Conservation (phyloP, 352 stramenopile species). For the Phytophthora ramorum region DNA sequence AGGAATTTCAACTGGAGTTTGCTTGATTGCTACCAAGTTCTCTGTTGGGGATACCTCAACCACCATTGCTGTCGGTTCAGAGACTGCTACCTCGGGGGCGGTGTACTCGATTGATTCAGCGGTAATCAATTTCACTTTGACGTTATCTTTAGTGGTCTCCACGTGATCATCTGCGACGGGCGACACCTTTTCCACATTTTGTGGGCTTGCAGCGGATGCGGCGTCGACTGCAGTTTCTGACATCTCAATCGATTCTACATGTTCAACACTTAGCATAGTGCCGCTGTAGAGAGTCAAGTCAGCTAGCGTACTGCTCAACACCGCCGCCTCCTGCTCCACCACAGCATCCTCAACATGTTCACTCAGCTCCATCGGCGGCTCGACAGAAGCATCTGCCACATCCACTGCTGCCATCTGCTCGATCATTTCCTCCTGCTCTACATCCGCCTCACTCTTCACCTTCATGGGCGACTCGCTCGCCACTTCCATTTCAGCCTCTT, state of each 20-base stretch:
- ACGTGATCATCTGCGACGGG: constrained; percentile 25
- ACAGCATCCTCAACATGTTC: constrained; percentile 1
- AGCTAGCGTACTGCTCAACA: constrained; percentile 20
- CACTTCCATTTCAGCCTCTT: constrained; percentile 6
- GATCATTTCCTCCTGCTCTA: not conserved
- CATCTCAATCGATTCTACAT: not conserved
- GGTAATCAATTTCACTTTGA: constrained; percentile 17
- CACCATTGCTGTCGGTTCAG: not conserved
- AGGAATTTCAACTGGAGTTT: constrained; percentile 1
- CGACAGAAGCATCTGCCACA: not conserved
- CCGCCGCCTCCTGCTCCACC: constrained; percentile 22
- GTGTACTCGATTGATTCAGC: not conserved
- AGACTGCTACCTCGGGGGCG: not conserved
- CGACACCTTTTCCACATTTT: not conserved
- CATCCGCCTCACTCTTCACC: not conserved
- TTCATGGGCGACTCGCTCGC: not conserved
- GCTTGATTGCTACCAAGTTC: not conserved
- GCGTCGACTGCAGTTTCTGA: not conserved
- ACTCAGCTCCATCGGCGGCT: not conserved
- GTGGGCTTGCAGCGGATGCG: not conserved
- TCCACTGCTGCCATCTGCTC: not conserved
- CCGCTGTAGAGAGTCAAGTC: constrained; percentile 29
- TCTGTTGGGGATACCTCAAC: not conserved
- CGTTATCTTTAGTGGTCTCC: not conserved
- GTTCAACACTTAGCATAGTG: not conserved